Base-by-base conservation (phyloP, 2,329 filamentous ascomycete species). In the Grosmannia penicillata region DNA sequence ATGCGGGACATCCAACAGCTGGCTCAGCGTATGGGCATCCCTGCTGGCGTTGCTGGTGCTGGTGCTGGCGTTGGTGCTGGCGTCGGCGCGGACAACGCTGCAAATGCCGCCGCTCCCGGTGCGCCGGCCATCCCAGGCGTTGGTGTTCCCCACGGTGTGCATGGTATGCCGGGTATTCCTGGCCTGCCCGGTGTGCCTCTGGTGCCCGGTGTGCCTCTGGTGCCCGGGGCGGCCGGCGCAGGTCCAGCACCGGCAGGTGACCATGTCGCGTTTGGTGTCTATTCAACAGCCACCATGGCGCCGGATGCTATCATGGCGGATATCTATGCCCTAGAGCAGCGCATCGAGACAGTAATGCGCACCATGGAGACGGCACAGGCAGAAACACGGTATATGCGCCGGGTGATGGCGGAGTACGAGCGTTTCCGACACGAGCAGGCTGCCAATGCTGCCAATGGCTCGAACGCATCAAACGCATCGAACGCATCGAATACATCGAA, bases 301-400 rank as follows among this genome's bases (percentile, higher is more conserved):
- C 9, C 27, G 9, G 27, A 29, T n/a, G 27, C 27, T 5, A 29
- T 29, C 14, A 3, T 73, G 36, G 57, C 61, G 13, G 73, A 84
- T 39, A 59, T 91, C 25, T 62, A 69, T 25, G 69, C 77, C 29
- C 66, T 84, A 13, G 78, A 85, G 47, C 70, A 77, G 39, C 72
- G 81, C 38, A 65, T 91, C 19, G 65, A 77, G 47, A 80, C 87
- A 50, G 66, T 83, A 25, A 65, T 71, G 33, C 61, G 60, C 4
- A 36, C 40, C 30, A 60, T 89, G 15, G 71, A 77, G 33, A 51
- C 70, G 25, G 72, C 75, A 14, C 71, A 81, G 36, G 70, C 78
- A 25, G 81, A 91, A 52, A 53, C 87, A 5, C 68, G 75, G 34
- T 60, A 72, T n/a, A 61, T 86, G n/a, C 70, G 78, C 37, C 59